Percentiles rank a stretch among this genome's conserved stretches.
phyloP scores from a whole-genome alignment of 2,329 filamentous ascomycete species.

The Fusarium beomiforme region DNA sequence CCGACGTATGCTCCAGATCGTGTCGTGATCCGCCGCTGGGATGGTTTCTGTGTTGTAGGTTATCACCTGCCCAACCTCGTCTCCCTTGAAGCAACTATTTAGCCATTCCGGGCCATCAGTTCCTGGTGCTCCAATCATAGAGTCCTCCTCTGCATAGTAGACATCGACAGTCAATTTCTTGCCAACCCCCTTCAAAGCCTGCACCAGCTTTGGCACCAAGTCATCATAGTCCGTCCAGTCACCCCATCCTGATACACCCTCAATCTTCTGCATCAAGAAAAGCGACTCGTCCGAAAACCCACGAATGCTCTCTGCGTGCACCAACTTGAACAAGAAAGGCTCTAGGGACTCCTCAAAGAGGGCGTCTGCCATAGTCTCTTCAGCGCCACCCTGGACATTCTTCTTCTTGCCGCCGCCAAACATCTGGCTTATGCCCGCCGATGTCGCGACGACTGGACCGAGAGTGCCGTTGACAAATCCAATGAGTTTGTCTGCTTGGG shows the following conservation, averaged over 20 bases:
- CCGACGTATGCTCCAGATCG: conserved; percentile 1
- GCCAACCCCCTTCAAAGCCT: background rate
- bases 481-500: conserved; percentile 16
- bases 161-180: conserved; percentile 9
- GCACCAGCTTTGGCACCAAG: background rate
- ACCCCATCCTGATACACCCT: background rate
- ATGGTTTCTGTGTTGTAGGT: background rate
- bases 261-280: conserved; percentile 24
- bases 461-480: conserved; percentile 18
- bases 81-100: conserved; percentile 5
- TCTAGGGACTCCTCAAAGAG: conserved; percentile 1
- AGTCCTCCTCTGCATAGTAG: conserved; percentile 19
- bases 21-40: conserved; percentile 2
- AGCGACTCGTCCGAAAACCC: conserved; percentile 14
- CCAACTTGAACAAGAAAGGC: background rate
- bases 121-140: conserved; percentile 4
- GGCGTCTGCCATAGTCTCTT: background rate
- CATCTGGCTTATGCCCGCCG: conserved; percentile 15
- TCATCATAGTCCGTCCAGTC: conserved; percentile 24
- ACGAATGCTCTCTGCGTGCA: conserved; percentile 1
- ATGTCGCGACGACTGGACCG: background rate
- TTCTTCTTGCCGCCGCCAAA: background rate
- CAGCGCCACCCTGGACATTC: background rate
- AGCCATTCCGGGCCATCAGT: conserved; percentile 5
- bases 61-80: background rate